A percentile compares a stretch with the other conserved stretches of the same genome.
phyloP scores from a whole-genome alignment of 805 yeast species.

The Wickerhamiella siamensis region DNA sequence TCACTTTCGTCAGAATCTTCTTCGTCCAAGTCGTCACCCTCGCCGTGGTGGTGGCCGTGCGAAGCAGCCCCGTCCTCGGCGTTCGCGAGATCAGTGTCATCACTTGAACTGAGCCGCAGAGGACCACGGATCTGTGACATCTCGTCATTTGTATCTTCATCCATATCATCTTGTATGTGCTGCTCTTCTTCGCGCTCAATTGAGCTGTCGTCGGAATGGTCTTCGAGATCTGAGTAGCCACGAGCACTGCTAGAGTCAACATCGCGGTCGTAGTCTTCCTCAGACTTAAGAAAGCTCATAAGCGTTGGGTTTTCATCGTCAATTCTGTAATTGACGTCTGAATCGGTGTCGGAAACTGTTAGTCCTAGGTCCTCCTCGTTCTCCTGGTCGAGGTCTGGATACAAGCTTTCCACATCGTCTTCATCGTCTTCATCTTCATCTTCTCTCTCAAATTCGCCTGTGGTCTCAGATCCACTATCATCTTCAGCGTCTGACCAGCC shows the following conservation, averaged over 20 bases:
- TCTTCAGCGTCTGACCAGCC: conserved; percentile 27
- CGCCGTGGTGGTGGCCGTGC: too few species aligned
- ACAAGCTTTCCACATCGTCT: too few species aligned
- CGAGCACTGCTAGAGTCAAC: conserved; percentile 16
- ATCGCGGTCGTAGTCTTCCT: conserved; percentile 10
- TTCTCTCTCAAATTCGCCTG: conserved; percentile 12
- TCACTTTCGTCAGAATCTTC: conserved; percentile 16
- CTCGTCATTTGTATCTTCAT: not conserved
- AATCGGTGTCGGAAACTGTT: conserved; percentile 25
- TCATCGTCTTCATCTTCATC: conserved; percentile 28
- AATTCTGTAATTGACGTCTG: not conserved
- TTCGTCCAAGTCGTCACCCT: too few species aligned
- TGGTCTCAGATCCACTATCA: conserved; percentile 28
- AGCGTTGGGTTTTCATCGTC: conserved; percentile 3
- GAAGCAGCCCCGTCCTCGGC: conserved; percentile 20
- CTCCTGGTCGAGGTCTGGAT: conserved; percentile 30
- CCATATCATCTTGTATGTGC: conserved; percentile 24
- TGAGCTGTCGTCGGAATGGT: conserved; percentile 21
- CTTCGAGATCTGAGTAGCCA: conserved; percentile 16
- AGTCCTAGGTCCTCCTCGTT: conserved; percentile 28
- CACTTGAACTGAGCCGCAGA: not conserved
- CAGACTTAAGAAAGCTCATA: conserved; percentile 5
- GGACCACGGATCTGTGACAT: not conserved
- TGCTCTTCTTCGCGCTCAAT: conserved; percentile 28
- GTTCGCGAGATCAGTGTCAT: conserved; percentile 11